Evolutionary conservation across 805 yeast species (phyloP).

Genomic region (Torulaspora franciscae): DNA sequence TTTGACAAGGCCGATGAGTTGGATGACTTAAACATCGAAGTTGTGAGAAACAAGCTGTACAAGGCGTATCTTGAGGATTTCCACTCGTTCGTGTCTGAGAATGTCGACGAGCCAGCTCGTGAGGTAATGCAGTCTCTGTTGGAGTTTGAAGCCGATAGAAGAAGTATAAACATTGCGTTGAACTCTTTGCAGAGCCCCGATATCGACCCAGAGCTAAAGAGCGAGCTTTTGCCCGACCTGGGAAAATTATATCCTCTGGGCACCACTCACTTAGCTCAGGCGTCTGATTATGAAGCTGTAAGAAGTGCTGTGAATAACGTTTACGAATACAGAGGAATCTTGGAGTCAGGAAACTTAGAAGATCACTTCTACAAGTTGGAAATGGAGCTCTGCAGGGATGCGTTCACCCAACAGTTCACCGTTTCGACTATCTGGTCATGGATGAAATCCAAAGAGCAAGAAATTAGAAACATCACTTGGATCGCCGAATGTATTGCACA

Average conservation of each 20-base stretch:
- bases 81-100: conserved; percentile 52
- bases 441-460: conserved; percentile 94
- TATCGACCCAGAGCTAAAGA: conserved; percentile 64
- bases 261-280: conserved; percentile 66
- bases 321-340: conserved; percentile 58
- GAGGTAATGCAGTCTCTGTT: conserved; percentile 76
- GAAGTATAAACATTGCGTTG: conserved; percentile 85
- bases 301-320: conserved; percentile 58
- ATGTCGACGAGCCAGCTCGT: conserved; percentile 68
- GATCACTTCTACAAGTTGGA: conserved; percentile 91
- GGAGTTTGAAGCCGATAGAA: conserved; percentile 90
- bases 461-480: conserved; percentile 97
- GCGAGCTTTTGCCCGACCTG: conserved; percentile 72
- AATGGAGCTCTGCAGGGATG: conserved; percentile 86
- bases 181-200: conserved; percentile 60
- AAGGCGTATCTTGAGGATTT: conserved; percentile 92
- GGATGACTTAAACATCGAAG: conserved; percentile 93
- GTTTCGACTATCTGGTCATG: conserved; percentile 92
- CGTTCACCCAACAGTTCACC: conserved; percentile 95
- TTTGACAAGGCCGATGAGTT: conserved; percentile 78
- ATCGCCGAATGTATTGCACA: conserved; percentile 99
- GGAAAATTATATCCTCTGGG: conserved; percentile 75
- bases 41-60: conserved; percentile 85
- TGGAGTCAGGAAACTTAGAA: conserved; percentile 63
- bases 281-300: conserved; percentile 75